A percentile compares a stretch with the other conserved stretches of the same genome.
These are phyloP conservation scores for Athelia psychrophila DNA, from an alignment of 1,284 basidiomycete genomes.

Conservation along the genomic window DNA sequence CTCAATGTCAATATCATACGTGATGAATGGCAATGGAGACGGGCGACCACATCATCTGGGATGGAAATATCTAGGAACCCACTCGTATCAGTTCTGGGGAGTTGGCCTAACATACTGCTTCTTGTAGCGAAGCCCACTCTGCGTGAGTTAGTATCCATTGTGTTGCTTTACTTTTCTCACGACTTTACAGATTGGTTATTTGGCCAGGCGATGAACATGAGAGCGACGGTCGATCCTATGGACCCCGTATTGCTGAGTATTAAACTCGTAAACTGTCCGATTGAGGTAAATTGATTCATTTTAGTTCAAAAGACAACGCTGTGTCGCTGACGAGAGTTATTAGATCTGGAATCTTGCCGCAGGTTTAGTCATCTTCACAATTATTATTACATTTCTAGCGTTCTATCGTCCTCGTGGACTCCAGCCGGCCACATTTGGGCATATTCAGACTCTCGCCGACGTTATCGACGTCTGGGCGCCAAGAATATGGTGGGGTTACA, in stretches of 20 bases:
- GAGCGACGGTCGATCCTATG: slow-evolving; percentile 9
- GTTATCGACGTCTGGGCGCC: slow-evolving; percentile 28
- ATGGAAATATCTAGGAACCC: neutral
- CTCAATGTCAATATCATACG: neutral
- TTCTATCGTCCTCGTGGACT: slow-evolving; percentile 18
- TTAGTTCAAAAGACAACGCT: neutral
- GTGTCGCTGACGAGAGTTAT: neutral
- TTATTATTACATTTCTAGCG: slow-evolving; percentile 5
- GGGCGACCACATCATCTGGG: neutral
- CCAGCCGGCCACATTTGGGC: slow-evolving; percentile 28
- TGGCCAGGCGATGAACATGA: slow-evolving; percentile 22
- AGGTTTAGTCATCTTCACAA: neutral
- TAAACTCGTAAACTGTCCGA: too few relatives aligned
- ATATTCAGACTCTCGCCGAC: slow-evolving; percentile 29
- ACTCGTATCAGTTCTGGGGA: neutral
- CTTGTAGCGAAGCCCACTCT: neutral
- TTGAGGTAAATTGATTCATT: neutral
- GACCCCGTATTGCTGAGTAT: neutral
- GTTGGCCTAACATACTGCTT: neutral
- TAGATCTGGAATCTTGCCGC: neutral
- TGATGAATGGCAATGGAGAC: neutral
- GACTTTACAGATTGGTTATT: slow-evolving; percentile 28
- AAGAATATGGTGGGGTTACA: slow-evolving; percentile 31
- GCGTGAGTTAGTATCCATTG: slow-evolving; percentile 1
- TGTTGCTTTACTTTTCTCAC: slow-evolving; percentile 12